A percentile compares a stretch with the other conserved stretches of the same genome.
Evolutionary conservation across 192 early-diverging fungal genomes (phyloP).

Genomic region (Coemansia sp.): DNA sequence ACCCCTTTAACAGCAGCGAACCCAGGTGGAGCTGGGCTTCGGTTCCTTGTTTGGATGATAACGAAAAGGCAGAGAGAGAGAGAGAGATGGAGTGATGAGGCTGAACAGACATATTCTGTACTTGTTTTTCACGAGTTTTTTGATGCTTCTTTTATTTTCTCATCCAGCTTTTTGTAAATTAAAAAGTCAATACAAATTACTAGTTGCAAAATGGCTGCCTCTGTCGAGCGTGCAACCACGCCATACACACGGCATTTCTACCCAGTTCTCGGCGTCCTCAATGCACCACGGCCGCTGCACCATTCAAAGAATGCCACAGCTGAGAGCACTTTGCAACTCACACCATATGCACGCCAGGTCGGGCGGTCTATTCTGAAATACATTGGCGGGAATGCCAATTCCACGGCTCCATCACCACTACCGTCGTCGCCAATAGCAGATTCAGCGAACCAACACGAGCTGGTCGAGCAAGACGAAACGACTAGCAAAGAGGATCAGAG

Average conservation of each 20-base stretch:
- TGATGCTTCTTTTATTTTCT: not conserved
- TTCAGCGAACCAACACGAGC: not conserved
- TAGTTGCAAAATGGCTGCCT: constrained; percentile 9
- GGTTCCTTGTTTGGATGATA: too few species aligned
- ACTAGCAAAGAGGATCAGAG: not conserved
- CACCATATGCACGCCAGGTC: constrained; percentile 39
- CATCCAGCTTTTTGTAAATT: not conserved
- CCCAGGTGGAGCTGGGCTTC: too few species aligned
- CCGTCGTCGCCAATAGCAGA: not conserved
- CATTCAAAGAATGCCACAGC: not conserved
- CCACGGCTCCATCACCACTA: not conserved
- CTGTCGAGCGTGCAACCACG: constrained; percentile 8
- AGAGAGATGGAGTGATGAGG: too few species aligned
- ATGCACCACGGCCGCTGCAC: constrained; percentile 9
- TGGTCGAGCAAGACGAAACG: not conserved
- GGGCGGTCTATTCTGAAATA: constrained; percentile 34
- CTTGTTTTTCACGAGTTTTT: not conserved
- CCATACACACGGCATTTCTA: constrained; percentile 38
- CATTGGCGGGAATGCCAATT: constrained; percentile 21
- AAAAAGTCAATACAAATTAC: not conserved
- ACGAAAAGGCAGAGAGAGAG: too few species aligned
- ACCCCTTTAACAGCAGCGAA: not conserved
- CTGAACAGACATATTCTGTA: too few species aligned
- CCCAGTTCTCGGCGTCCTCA: constrained; percentile 44
- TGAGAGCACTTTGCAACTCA: not conserved